Evolutionary conservation across 495 filamentous ascomycete genomes (phyloP), one percentile per base, ranked within the genome.

Genomic region (Hyaloscypha hepaticicola): DNA sequence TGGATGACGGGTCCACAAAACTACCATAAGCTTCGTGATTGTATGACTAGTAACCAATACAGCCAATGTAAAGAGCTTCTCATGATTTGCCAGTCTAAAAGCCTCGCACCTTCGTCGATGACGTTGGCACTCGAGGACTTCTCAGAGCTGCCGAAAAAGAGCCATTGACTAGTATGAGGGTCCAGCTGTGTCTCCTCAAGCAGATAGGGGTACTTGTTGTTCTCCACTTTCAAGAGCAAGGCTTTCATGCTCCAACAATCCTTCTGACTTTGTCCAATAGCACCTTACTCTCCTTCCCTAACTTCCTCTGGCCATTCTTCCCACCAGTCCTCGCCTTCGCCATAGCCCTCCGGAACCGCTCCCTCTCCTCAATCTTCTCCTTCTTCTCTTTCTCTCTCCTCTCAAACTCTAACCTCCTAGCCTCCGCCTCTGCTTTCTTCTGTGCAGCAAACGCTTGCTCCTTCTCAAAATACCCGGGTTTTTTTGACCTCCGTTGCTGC

Each of bases 201-300:
- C 1, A 45, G 5, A 45, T 14, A 45, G 38, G 5, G 14, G 38
- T 45, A 45, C 38, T 45, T 19, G 38, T 8, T n/a, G n/a, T 33
- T 33, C 16, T 19, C 38, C 1, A 45, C 19, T 16, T 45, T 45
- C 11, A 45, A 45, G 38, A 45, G 19, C 9, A 45, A 45, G 38
- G 3, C 38, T 45, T 45, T 72, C 63, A 71, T 25, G 58, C 55
- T 7, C 68, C 86, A 61, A 96, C 82, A 74, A 93, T 77, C 70
- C 81, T 86, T 80, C 90, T 87, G 16, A 96, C 88, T 73, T 86
- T 91, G 75, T 92, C 89, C 60, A 97, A 75, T 68, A 99, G 66
- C 14, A 95, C 80, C n/a, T 83, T 83, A 63, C 93, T 92, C 81
- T 97, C 91, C 61, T 90, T 81, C 1, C 95, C 95, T 34, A 99